Percentiles rank a stretch among this genome's conserved stretches.
Conservation (phyloP, 495 filamentous ascomycete genomes). For the Neurospora terricola region DNA sequence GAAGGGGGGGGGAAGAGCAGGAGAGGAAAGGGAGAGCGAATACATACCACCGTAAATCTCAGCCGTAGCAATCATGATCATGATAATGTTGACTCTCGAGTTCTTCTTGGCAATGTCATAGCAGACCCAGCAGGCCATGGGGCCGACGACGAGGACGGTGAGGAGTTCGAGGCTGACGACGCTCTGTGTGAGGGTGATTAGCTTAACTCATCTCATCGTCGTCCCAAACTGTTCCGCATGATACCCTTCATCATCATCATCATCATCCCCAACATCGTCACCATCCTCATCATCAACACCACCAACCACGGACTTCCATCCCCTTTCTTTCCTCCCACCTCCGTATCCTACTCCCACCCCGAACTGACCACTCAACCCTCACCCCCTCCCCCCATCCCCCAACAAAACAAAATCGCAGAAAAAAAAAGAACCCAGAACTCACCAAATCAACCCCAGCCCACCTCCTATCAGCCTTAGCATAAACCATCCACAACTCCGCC, state of each 20-base stretch:
- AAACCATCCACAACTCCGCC: slow-evolving; percentile 80
- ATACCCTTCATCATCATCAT: neutral
- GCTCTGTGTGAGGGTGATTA: slow-evolving; percentile 25
- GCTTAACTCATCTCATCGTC: neutral
- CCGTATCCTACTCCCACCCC: neutral
- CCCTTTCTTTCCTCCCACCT: neutral
- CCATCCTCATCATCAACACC: neutral
- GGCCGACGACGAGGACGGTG: slow-evolving; percentile 71
- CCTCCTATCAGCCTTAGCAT: slow-evolving; percentile 73
- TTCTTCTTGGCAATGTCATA: slow-evolving; percentile 52
- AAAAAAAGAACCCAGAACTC: slow-evolving; percentile 9
- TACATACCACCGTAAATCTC: slow-evolving; percentile 77
- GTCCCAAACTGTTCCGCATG: neutral
- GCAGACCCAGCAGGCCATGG: slow-evolving; percentile 60
- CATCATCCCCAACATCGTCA: neutral
- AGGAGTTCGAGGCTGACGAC: slow-evolving; percentile 77
- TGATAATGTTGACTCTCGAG: slow-evolving; percentile 55
- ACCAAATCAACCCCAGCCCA: slow-evolving; percentile 73
- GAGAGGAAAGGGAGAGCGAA: neutral
- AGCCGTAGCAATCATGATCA: slow-evolving; percentile 73
- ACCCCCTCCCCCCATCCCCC: neutral
- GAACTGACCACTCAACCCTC: no score
- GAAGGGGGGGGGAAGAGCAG: neutral
- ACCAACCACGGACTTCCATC: neutral
- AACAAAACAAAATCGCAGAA: neutral